These are phyloP conservation scores for Canavalia ensiformis DNA, from an alignment of 306 rosid species.

Conservation along the genomic window DNA sequence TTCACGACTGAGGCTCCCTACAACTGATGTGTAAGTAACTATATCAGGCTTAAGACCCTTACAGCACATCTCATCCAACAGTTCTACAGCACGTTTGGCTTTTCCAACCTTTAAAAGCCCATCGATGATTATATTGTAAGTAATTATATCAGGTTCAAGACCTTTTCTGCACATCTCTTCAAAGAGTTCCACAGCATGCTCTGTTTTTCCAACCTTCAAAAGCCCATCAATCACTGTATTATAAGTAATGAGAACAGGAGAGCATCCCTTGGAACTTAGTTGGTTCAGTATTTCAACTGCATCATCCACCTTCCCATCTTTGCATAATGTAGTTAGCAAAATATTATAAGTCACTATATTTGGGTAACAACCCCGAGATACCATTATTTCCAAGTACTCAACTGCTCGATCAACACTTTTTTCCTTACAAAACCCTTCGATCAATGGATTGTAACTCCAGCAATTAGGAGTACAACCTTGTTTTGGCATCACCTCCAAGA, in stretches of 20 bases:
- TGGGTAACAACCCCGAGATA: conserved; percentile 79
- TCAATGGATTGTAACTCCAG: conserved; percentile 81
- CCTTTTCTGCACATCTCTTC: conserved; percentile 74
- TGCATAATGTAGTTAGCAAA: conserved; percentile 80
- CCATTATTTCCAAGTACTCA: conserved; percentile 81
- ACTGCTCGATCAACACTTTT: conserved; percentile 76
- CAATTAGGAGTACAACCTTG: conserved; percentile 80
- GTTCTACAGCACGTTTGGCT: conserved; percentile 62
- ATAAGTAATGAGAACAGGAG: conserved; percentile 76
- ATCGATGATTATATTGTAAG: conserved; percentile 53
- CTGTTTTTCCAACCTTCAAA: conserved; percentile 74
- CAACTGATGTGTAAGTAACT: conserved; percentile 76
- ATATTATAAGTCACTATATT: conserved; percentile 86
- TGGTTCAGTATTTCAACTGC: conserved; percentile 81
- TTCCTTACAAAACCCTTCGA: conserved; percentile 78
- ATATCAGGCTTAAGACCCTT: conserved; percentile 77
- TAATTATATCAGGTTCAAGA: conserved; percentile 37
- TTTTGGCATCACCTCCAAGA: conserved; percentile 80
- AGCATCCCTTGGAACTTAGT: conserved; percentile 73
- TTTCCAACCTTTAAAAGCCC: conserved; percentile 81
- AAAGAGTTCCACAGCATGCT: conserved; percentile 67
- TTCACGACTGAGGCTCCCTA: conserved; percentile 78
- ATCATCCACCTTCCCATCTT: conserved; percentile 80
- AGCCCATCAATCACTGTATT: conserved; percentile 85
- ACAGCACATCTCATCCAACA: conserved; percentile 69